A percentile compares a stretch with the other conserved stretches of the same genome.
Conservation (phyloP, 2,329 filamentous ascomycete species). For the Hymenoscyphus scutula region DNA sequence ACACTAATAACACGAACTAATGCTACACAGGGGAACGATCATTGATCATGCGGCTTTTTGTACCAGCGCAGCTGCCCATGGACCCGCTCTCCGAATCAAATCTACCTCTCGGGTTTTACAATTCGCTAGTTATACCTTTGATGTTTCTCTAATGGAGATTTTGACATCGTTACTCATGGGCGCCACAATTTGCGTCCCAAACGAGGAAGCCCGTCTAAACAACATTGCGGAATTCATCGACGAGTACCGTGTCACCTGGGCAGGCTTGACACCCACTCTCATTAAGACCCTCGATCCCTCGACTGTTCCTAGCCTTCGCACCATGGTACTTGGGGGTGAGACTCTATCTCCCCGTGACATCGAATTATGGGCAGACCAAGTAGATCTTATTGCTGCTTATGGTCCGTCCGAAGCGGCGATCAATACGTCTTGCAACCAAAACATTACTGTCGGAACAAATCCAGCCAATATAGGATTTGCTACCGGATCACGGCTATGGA, state of each 20-base stretch:
- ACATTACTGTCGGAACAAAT: slow-evolving; percentile 5
- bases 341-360: slow-evolving; percentile 40
- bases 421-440: slow-evolving; percentile 17
- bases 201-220: slow-evolving; percentile 40
- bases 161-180: slow-evolving; percentile 36
- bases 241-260: slow-evolving; percentile 26
- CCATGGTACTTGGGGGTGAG: slow-evolving; percentile 33
- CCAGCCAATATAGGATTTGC: slow-evolving; percentile 14
- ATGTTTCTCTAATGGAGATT: slow-evolving; percentile 41
- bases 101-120: slow-evolving; percentile 10
- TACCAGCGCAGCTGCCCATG: slow-evolving; percentile 13
- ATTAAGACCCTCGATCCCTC: slow-evolving; percentile 28
- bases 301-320: slow-evolving; percentile 27
- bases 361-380: slow-evolving; percentile 38
- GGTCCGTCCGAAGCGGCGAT: slow-evolving; percentile 37
- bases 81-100: slow-evolving; percentile 3
- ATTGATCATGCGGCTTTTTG: slow-evolving; percentile 19
- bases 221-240: slow-evolving; percentile 37
- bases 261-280: slow-evolving; percentile 34
- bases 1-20: no score
- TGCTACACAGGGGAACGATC: slow-evolving; percentile 16
- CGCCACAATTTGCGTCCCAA: slow-evolving; percentile 42
- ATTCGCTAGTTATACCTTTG: slow-evolving; percentile 36
- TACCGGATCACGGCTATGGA: slow-evolving; percentile 6
- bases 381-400: slow-evolving; percentile 43